Conservation (phyloP, 768 basidiomycete genomes). For the Kwoniella sp. region DNA sequence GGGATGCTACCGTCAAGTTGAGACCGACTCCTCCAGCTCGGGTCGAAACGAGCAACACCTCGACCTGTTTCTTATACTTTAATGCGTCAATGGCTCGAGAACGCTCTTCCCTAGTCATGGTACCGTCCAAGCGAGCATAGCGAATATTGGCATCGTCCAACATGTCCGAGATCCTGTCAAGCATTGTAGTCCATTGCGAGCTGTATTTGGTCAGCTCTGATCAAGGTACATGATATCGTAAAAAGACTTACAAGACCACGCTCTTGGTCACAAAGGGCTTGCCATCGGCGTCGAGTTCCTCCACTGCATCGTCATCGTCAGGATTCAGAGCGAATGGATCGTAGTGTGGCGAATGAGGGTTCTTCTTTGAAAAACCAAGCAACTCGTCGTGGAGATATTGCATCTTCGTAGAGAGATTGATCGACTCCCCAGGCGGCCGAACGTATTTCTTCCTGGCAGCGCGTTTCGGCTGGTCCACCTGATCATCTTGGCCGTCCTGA, state of each 20-base stretch:
- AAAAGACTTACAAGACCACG: constrained; percentile 78
- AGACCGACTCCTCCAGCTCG: constrained; percentile 96
- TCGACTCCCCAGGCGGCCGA: constrained; percentile 35
- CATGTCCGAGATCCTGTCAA: constrained; percentile 77
- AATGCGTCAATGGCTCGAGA: constrained; percentile 86
- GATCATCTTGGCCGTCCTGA: constrained; percentile 54
- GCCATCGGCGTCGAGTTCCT: constrained; percentile 72
- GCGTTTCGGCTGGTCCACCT: constrained; percentile 13
- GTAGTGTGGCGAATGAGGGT: constrained; percentile 83
- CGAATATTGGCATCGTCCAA: constrained; percentile 73
- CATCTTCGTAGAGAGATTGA: constrained; percentile 74
- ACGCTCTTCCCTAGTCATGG: constrained; percentile 95
- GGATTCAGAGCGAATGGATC: constrained; percentile 55
- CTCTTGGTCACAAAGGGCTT: constrained; percentile 75
- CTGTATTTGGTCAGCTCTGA: constrained; percentile 52
- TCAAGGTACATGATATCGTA: neutral
- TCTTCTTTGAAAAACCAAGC: constrained; percentile 70
- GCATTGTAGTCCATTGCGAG: constrained; percentile 90
- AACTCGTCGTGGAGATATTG: constrained; percentile 75
- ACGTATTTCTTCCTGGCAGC: constrained; percentile 34
- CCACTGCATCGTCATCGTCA: constrained; percentile 60
- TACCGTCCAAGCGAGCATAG: constrained; percentile 90
- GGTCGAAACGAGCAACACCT: constrained; percentile 90
- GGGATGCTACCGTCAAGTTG: constrained; percentile 85
- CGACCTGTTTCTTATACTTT: constrained; percentile 81